Conservation (phyloP, 1,284 basidiomycete genomes). For the Leccinum fallax region DNA sequence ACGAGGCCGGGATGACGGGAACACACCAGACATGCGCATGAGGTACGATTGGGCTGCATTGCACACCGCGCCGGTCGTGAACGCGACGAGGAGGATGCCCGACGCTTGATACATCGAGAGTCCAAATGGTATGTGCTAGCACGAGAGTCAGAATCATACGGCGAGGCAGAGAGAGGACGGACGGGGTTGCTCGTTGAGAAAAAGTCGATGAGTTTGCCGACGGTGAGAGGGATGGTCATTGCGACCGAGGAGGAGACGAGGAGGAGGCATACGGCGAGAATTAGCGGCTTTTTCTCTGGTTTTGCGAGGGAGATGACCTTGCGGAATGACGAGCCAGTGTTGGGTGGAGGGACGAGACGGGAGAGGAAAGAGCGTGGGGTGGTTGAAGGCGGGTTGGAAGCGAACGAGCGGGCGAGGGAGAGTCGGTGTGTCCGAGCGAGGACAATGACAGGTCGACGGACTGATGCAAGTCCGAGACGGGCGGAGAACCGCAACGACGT, state of each 20-base stretch:
- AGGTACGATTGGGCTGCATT: conserved; percentile 89
- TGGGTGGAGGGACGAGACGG: conserved; percentile 41
- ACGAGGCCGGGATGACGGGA: background rate
- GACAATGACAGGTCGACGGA: background rate
- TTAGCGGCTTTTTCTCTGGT: conserved; percentile 75
- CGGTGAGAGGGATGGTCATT: conserved; percentile 88
- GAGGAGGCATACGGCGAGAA: conserved; percentile 68
- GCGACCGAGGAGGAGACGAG: conserved; percentile 79
- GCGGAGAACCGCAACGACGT: background rate
- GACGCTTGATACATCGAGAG: conserved; percentile 64
- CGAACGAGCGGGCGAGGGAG: conserved; percentile 14
- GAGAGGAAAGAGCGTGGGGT: conserved; percentile 38
- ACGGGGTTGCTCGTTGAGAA: conserved; percentile 77
- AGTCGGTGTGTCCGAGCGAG: background rate
- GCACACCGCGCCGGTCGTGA: conserved; percentile 85
- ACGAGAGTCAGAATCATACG: background rate
- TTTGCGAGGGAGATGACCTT: conserved; percentile 78
- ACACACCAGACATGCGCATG: conserved; percentile 80
- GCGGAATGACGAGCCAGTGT: conserved; percentile 59
- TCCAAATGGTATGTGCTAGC: background rate
- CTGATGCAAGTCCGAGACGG: conserved; percentile 5
- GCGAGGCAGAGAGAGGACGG: conserved; percentile 31
- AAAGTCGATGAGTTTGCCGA: conserved; percentile 91
- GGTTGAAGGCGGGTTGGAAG: conserved; percentile 11
- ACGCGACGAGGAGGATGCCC: conserved; percentile 72